Conservation (phyloP, 2,329 filamentous ascomycete species). For the Alternaria angustiovoidea region DNA sequence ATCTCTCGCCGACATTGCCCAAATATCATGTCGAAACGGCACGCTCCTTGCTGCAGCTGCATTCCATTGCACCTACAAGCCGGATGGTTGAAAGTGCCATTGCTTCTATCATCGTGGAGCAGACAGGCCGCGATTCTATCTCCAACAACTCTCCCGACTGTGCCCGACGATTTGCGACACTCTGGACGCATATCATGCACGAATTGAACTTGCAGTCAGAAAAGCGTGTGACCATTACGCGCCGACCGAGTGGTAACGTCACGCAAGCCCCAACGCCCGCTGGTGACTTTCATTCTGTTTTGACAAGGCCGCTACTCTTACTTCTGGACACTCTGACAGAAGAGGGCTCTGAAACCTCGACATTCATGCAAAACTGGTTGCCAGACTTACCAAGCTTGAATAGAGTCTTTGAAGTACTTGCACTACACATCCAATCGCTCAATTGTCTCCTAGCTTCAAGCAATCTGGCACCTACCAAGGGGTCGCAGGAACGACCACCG, state of each 20-base stretch:
- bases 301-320: constrained; percentile 82
- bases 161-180: constrained; percentile 73
- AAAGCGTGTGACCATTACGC: constrained; percentile 39
- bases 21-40: constrained; percentile 96
- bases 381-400: constrained; percentile 66
- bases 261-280: constrained; percentile 42
- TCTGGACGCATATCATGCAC: constrained; percentile 79
- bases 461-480: constrained; percentile 23
- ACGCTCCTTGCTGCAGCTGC: constrained; percentile 84
- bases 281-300: constrained; percentile 73
- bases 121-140: constrained; percentile 6
- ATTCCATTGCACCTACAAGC: constrained; percentile 72
- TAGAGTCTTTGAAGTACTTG: constrained; percentile 54
- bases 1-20: constrained; percentile 80
- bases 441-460: constrained; percentile 35
- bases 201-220: constrained; percentile 48
- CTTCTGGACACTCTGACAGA: constrained; percentile 80
- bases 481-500: background rate
- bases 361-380: constrained; percentile 83
- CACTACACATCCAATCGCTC: constrained; percentile 41
- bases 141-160: constrained; percentile 55
- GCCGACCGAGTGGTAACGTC: constrained; percentile 42
- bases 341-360: constrained; percentile 75
- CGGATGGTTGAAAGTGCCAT: constrained; percentile 84
- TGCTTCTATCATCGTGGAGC: constrained; percentile 66